Evolutionary conservation across 495 filamentous ascomycete genomes (phyloP).

Genomic region (Penicillium cataractarum): DNA sequence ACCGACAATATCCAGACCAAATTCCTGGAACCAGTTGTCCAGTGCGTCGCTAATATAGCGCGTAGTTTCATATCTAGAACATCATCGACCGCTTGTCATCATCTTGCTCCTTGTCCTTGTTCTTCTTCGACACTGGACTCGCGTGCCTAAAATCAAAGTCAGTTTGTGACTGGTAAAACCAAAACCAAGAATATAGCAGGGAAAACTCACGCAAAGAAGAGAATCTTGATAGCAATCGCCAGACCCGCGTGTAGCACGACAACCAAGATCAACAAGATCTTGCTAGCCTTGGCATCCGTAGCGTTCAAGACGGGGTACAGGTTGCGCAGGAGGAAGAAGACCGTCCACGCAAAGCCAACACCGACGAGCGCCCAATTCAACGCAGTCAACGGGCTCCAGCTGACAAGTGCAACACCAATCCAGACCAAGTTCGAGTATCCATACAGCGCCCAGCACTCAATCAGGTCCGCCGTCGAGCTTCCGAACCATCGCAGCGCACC

Average conservation of each 20-base stretch:
- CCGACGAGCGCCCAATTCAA: conserved; percentile 94
- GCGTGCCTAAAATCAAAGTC: conserved; percentile 52
- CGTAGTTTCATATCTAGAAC: conserved; percentile 19
- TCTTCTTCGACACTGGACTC: conserved; percentile 64
- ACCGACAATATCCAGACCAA: conserved; percentile 9
- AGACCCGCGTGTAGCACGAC: conserved; percentile 84
- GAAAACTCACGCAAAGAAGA: conserved; percentile 81
- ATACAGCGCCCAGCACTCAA: conserved; percentile 93
- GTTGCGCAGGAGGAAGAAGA: conserved; percentile 87
- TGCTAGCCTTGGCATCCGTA: conserved; percentile 89
- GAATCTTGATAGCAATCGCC: conserved; percentile 88
- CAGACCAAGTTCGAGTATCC: conserved; percentile 95
- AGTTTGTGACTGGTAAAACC: conserved; percentile 18
- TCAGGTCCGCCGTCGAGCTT: conserved; percentile 72
- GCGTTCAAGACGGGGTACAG: conserved; percentile 91
- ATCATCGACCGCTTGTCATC: conserved; percentile 40
- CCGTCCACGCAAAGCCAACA: conserved; percentile 84
- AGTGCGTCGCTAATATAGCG: neutral
- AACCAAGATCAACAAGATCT: conserved; percentile 81
- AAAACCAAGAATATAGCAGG: neutral
- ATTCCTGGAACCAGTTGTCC: conserved; percentile 6
- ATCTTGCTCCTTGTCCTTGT: conserved; percentile 35
- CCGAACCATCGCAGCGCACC: conserved; percentile 92
- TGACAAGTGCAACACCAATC: conserved; percentile 91
- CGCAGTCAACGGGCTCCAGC: conserved; percentile 79